Percentiles rank a stretch among this genome's conserved stretches.
phyloP scores from a whole-genome alignment of 352 stramenopile genomes.

The Pythium periplocum region DNA sequence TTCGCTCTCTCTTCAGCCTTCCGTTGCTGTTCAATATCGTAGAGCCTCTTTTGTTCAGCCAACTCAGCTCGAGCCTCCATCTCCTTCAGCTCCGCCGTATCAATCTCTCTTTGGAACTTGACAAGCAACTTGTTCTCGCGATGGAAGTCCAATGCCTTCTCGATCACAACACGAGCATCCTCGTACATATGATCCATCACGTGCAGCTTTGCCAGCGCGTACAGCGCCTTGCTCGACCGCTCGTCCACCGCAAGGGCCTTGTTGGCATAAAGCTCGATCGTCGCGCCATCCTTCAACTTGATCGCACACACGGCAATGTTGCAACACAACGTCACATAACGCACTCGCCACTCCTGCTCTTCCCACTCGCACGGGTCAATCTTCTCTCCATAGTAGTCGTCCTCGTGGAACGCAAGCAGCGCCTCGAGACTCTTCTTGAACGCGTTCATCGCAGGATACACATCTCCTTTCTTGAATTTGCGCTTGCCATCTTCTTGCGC shows the following conservation, averaged over 20 bases:
- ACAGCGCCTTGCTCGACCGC: constrained; percentile 53
- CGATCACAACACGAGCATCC: constrained; percentile 35
- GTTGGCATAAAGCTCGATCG: constrained; percentile 50
- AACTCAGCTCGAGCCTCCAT: constrained; percentile 23
- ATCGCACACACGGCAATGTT: constrained; percentile 77
- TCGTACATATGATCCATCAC: constrained; percentile 55
- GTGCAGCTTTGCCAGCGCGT: constrained; percentile 60
- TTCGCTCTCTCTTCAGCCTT: constrained; percentile 7
- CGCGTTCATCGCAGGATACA: constrained; percentile 61
- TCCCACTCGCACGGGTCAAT: constrained; percentile 35
- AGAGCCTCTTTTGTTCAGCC: constrained; percentile 23
- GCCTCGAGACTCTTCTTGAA: constrained; percentile 45
- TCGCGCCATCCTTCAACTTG: constrained; percentile 47
- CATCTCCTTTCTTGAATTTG: constrained; percentile 61
- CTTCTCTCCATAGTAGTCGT: constrained; percentile 38
- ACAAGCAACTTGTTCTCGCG: constrained; percentile 42
- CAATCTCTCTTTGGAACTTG: constrained; percentile 44
- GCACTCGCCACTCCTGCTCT: constrained; percentile 23
- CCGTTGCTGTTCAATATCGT: constrained; percentile 11
- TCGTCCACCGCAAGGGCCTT: constrained; percentile 51
- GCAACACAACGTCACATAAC: constrained; percentile 63
- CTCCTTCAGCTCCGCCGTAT: constrained; percentile 25
- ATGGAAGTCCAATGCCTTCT: constrained; percentile 30
- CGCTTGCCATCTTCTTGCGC: constrained; percentile 53
- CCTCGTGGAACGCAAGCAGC: constrained; percentile 35